phyloP scores from a whole-genome alignment of 2,329 filamentous ascomycete genomes.

The Penicillium sp. region DNA sequence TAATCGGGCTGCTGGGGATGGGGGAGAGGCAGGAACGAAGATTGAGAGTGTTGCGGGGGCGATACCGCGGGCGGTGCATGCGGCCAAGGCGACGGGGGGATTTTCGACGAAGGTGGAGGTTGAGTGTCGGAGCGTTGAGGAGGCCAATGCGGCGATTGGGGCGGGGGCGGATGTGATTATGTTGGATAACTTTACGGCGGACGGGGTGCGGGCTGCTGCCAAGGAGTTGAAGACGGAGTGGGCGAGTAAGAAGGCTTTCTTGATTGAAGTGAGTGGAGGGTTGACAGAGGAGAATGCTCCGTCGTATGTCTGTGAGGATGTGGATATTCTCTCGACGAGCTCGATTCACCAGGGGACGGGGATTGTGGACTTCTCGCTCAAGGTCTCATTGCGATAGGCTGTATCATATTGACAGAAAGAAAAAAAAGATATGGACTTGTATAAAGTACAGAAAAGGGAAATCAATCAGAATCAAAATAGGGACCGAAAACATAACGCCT shows the following conservation, averaged over 20 bases:
- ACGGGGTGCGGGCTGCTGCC: constrained; percentile 74
- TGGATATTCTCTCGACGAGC: constrained; percentile 95
- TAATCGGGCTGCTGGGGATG: constrained; percentile 30
- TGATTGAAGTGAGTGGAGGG: constrained; percentile 92
- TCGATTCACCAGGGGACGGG: constrained; percentile 94
- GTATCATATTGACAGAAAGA: constrained; percentile 11
- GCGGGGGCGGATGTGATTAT: constrained; percentile 95
- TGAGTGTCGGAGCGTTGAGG: constrained; percentile 83
- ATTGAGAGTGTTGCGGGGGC: constrained; percentile 51
- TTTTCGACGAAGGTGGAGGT: constrained; percentile 96
- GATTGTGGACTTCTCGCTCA: constrained; percentile 94
- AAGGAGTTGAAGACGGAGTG: constrained; percentile 76
- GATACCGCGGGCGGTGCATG: constrained; percentile 81
- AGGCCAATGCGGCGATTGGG: constrained; percentile 86
- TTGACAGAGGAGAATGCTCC: constrained; percentile 82
- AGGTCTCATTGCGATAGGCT: constrained; percentile 60
- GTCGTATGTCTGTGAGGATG: constrained; percentile 71
- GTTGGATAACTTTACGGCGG: constrained; percentile 90
- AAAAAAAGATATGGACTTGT: constrained; percentile 12
- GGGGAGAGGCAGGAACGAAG: constrained; percentile 15
- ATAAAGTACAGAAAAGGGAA: constrained; percentile 17
- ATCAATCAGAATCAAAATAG: not conserved
- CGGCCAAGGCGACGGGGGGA: constrained; percentile 80
- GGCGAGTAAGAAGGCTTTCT: constrained; percentile 68
- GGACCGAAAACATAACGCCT: constrained; percentile 15